A percentile compares a stretch with the other conserved stretches of the same genome.
These are phyloP conservation scores for Neofusicoccum laricinum DNA, from an alignment of 2,329 filamentous ascomycete species.

Conservation along the genomic window DNA sequence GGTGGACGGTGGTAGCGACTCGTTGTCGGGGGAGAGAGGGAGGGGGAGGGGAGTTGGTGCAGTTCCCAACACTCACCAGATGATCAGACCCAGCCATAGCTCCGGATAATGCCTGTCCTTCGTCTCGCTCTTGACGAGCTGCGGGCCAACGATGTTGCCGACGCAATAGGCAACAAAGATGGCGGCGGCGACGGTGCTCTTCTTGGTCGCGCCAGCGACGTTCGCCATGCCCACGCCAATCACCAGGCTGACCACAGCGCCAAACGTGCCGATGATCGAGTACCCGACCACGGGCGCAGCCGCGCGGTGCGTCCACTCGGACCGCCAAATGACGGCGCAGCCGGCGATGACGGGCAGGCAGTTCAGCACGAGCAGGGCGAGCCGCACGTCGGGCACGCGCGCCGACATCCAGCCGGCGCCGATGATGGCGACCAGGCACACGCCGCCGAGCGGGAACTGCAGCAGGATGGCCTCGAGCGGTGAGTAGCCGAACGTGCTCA, in stretches of 20 bases:
- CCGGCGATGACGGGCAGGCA: constrained; percentile 74
- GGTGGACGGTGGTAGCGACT: not conserved
- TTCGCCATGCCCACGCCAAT: constrained; percentile 62
- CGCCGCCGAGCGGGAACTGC: constrained; percentile 69
- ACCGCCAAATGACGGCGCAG: constrained; percentile 73
- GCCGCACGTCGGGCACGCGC: constrained; percentile 59
- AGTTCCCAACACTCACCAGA: constrained; percentile 51
- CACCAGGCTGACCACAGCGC: constrained; percentile 64
- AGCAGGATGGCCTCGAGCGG: constrained; percentile 65
- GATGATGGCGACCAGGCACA: constrained; percentile 67
- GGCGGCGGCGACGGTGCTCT: constrained; percentile 72
- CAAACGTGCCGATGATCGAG: constrained; percentile 70
- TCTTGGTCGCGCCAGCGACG: constrained; percentile 76
- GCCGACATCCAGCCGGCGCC: constrained; percentile 64
- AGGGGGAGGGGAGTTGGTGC: no score
- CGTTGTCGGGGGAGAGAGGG: no score
- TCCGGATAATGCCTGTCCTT: constrained; percentile 66
- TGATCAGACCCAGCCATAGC: constrained; percentile 68
- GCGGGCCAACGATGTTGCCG: constrained; percentile 4
- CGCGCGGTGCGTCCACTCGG: constrained; percentile 59
- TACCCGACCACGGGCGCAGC: constrained; percentile 68
- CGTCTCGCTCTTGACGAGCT: constrained; percentile 49
- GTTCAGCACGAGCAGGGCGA: constrained; percentile 62
- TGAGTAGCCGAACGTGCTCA: constrained; percentile 67
- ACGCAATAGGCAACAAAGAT: constrained; percentile 30